These are phyloP conservation scores for Ceratobasidium sp. DNA, from an alignment of 1,284 basidiomycete genomes.

Conservation along the genomic window DNA sequence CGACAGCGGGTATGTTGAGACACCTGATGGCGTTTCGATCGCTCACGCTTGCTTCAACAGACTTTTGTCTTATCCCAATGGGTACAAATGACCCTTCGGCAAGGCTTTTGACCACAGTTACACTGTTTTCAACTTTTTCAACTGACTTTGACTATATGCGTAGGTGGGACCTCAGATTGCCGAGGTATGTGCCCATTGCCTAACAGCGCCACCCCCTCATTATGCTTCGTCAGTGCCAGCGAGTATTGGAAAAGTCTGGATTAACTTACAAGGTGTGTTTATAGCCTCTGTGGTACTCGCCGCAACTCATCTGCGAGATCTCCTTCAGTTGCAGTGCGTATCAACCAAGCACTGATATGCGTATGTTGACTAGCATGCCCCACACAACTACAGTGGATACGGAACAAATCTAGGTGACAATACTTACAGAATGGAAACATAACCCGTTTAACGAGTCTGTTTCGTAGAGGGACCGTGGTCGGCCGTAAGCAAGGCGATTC, in stretches of 20 bases:
- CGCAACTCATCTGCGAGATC: slow-evolving; percentile 9
- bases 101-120: slow-evolving; percentile 44
- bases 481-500: slow-evolving; percentile 78
- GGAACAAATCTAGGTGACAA: slow-evolving; percentile 91
- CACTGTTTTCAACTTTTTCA: no score
- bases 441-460: no score
- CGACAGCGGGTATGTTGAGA: slow-evolving; percentile 36
- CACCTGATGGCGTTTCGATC: not conserved
- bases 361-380: not conserved
- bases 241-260: slow-evolving; percentile 80
- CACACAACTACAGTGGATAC: slow-evolving; percentile 67
- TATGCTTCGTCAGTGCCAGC: slow-evolving; percentile 63
- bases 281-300: not conserved
- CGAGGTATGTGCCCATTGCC: slow-evolving; percentile 43
- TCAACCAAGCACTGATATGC: not conserved
- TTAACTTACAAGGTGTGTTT: slow-evolving; percentile 75
- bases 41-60: slow-evolving; percentile 46
- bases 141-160: slow-evolving; percentile 16
- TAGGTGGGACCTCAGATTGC: slow-evolving; percentile 55
- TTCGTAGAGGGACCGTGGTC: slow-evolving; percentile 89
- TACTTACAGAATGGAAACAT: no score
- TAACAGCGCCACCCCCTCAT: slow-evolving; percentile 53
- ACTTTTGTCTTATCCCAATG: slow-evolving; percentile 85
- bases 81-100: slow-evolving; percentile 76
- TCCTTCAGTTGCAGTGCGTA: slow-evolving; percentile 26